phyloP scores from a whole-genome alignment of 805 yeast genomes.

The Scheffersomyces stipitis region DNA sequence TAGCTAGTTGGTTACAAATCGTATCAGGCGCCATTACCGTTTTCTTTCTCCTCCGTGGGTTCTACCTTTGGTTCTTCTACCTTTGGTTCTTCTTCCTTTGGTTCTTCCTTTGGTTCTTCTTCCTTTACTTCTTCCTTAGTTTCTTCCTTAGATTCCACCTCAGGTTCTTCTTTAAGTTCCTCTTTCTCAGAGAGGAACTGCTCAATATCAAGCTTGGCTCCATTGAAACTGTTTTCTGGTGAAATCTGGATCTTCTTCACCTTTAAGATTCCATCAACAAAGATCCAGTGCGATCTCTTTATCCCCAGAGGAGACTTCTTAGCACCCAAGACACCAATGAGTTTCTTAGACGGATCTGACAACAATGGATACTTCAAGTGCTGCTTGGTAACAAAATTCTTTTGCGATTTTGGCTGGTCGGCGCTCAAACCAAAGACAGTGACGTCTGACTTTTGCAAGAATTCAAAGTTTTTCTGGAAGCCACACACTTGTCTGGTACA shows the following conservation, averaged over 20 bases:
- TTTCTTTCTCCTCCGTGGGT: slow-evolving; percentile 3
- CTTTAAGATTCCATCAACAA: slow-evolving; percentile 70
- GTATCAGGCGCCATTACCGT: not conserved
- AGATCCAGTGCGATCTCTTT: slow-evolving; percentile 89
- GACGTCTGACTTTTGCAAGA: slow-evolving; percentile 50
- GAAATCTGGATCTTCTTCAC: slow-evolving; percentile 53
- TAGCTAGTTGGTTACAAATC: too few relatives aligned
- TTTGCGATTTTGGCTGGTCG: slow-evolving; percentile 78
- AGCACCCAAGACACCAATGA: slow-evolving; percentile 79
- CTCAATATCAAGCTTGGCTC: slow-evolving; percentile 59
- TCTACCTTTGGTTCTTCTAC: slow-evolving; percentile 4
- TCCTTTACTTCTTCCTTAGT: slow-evolving; percentile 2
- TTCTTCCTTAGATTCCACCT: slow-evolving; percentile 3
- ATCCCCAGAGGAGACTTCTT: slow-evolving; percentile 76
- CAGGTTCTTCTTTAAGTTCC: slow-evolving; percentile 5
- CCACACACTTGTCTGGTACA: slow-evolving; percentile 95
- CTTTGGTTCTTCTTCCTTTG: slow-evolving; percentile 4
- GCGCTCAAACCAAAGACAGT: slow-evolving; percentile 79
- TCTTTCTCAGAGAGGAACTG: slow-evolving; percentile 30
- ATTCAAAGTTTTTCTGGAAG: slow-evolving; percentile 64
- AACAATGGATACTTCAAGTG: slow-evolving; percentile 70
- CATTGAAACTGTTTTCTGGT: slow-evolving; percentile 50
- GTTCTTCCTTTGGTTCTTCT: slow-evolving; percentile 1
- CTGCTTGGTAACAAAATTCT: slow-evolving; percentile 71
- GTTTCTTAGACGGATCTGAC: slow-evolving; percentile 68